phyloP scores from a whole-genome alignment of 2,329 filamentous ascomycete genomes.

The Arthrobotrys sinensis region DNA sequence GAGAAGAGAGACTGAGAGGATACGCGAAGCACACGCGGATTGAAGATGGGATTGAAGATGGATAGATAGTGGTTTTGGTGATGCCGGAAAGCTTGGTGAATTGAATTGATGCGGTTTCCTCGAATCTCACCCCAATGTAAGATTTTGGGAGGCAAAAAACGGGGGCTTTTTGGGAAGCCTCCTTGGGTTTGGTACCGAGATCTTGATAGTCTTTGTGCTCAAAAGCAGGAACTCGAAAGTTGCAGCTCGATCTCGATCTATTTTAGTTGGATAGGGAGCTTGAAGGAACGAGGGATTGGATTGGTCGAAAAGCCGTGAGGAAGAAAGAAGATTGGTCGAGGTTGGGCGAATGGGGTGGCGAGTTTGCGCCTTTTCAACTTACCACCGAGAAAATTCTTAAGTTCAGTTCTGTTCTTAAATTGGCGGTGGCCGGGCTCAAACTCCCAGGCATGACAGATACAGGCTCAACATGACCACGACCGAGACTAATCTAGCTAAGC shows the following conservation, averaged over 20 bases:
- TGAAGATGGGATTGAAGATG: conserved; percentile 1
- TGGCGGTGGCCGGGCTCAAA: conserved; percentile 58
- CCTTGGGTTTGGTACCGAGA: conserved; percentile 49
- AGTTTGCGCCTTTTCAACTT: conserved; percentile 50
- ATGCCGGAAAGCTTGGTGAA: conserved; percentile 3
- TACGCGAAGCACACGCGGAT: conserved; percentile 46
- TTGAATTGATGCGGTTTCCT: neutral
- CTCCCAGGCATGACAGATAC: conserved; percentile 16
- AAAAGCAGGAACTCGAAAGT: conserved; percentile 42
- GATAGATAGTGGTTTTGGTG: neutral
- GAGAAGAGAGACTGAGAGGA: neutral
- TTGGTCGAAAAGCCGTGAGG: conserved; percentile 49
- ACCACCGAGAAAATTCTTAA: conserved; percentile 41
- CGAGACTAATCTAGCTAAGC: neutral
- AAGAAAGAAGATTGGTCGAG: conserved; percentile 58
- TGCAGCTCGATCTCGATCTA: conserved; percentile 43
- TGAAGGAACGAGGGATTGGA: conserved; percentile 26
- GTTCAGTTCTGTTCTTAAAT: conserved; percentile 23
- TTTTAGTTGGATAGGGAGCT: conserved; percentile 39
- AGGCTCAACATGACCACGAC: conserved; percentile 8
- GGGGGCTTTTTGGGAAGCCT: conserved; percentile 35
- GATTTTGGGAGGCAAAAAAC: conserved; percentile 41
- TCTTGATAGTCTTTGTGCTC: conserved; percentile 44
- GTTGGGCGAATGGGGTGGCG: conserved; percentile 59
- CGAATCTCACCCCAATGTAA: neutral